Conservation (phyloP, 768 basidiomycete species). For the Chalciporus piperatus region DNA sequence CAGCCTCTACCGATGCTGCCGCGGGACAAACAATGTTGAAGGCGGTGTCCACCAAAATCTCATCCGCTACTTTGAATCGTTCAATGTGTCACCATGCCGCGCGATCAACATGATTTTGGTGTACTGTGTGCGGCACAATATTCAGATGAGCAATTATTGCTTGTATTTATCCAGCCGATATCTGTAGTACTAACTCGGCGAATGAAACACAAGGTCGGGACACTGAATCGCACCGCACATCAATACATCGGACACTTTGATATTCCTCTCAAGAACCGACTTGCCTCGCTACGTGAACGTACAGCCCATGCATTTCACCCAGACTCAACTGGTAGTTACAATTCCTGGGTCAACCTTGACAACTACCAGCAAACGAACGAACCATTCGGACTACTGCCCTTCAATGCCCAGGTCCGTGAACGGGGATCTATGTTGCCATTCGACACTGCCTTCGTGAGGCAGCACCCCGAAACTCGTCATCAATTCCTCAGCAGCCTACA, state of each 20-base stretch:
- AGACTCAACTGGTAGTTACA: neutral
- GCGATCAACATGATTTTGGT: slow-evolving; percentile 20
- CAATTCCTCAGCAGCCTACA: neutral
- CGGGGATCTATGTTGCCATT: neutral
- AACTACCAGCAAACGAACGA: neutral
- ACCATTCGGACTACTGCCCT: neutral
- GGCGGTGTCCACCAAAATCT: slow-evolving; percentile 35
- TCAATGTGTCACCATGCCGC: slow-evolving; percentile 22
- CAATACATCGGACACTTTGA: neutral
- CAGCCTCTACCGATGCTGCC: slow-evolving; percentile 9
- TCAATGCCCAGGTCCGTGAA: neutral
- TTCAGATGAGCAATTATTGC: slow-evolving; percentile 7
- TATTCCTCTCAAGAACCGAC: neutral
- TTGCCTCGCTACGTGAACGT: neutral
- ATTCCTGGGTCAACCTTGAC: neutral
- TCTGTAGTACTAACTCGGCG: neutral
- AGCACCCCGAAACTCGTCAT: neutral
- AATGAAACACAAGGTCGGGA: neutral
- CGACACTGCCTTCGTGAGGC: neutral
- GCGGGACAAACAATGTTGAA: slow-evolving; percentile 35
- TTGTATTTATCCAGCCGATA: neutral
- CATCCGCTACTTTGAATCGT: slow-evolving; percentile 13
- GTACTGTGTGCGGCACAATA: slow-evolving; percentile 27
- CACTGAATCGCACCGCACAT: neutral
- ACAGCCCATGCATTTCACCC: neutral